A percentile compares a stretch with the other conserved stretches of the same genome.
These are phyloP conservation scores for Rugonectria rugulosa DNA, from an alignment of 2,329 filamentous ascomycete species.

Conservation along the genomic window DNA sequence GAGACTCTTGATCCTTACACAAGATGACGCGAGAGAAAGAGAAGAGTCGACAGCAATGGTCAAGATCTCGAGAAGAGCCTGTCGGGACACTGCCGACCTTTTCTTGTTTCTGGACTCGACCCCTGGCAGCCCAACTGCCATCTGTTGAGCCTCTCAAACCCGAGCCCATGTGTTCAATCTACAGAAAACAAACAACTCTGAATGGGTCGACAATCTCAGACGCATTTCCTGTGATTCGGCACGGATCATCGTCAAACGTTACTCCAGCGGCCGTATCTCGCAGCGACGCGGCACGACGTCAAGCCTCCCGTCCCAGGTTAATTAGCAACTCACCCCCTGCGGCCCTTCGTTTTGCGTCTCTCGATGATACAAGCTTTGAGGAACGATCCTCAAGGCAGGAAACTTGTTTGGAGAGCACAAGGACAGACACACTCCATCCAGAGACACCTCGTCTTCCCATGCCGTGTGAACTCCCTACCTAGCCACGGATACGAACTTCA, in stretches of 20 bases:
- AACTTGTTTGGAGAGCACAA: not conserved
- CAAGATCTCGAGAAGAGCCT: not conserved
- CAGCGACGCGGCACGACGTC: slow-evolving; percentile 27
- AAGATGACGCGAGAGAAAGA: not conserved
- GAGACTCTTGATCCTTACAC: too few species aligned
- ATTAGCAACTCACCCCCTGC: slow-evolving; percentile 1
- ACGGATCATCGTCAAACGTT: slow-evolving; percentile 28
- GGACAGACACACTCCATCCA: not conserved
- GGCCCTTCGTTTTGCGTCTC: not conserved
- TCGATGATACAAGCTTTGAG: not conserved
- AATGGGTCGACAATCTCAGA: not conserved
- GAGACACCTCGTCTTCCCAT: not conserved
- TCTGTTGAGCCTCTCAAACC: not conserved
- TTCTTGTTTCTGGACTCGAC: slow-evolving; percentile 1
- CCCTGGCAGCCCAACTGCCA: not conserved
- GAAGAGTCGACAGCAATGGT: not conserved
- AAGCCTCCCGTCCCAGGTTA: slow-evolving; percentile 11
- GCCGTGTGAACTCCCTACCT: slow-evolving; percentile 1
- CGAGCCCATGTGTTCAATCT: not conserved
- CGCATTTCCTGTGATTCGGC: slow-evolving; percentile 19
- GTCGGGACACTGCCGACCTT: slow-evolving; percentile 2
- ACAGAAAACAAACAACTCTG: not conserved
- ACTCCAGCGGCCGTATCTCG: slow-evolving; percentile 33
- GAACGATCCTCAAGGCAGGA: not conserved
- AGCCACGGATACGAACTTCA: slow-evolving; percentile 6